These are phyloP conservation scores for Hanseniaspora opuntiae DNA, from an alignment of 805 yeast genomes.

Conservation along the genomic window DNA sequence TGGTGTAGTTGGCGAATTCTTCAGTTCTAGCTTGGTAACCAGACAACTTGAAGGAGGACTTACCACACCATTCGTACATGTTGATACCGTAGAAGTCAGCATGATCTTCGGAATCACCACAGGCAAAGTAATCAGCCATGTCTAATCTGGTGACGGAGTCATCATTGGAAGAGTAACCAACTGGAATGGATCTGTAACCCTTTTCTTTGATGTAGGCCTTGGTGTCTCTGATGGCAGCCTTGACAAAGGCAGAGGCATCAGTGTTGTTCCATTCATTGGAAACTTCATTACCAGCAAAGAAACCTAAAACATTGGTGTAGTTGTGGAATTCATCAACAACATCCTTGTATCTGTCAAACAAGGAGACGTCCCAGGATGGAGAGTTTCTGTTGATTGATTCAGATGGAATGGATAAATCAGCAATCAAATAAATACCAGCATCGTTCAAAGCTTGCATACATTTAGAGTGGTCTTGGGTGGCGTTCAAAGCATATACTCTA, in stretches of 20 bases:
- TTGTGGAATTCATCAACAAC: constrained; percentile 57
- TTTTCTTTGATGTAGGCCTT: constrained; percentile 49
- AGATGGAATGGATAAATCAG: constrained; percentile 61
- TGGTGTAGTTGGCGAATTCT: constrained; percentile 49
- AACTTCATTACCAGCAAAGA: constrained; percentile 80
- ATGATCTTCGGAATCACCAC: constrained; percentile 50
- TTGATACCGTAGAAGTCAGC: constrained; percentile 81
- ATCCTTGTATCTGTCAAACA: constrained; percentile 52
- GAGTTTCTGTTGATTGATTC: constrained; percentile 45
- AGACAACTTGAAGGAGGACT: constrained; percentile 40
- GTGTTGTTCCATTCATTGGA: constrained; percentile 54
- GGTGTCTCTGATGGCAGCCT: constrained; percentile 70
- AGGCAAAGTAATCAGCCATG: constrained; percentile 62
- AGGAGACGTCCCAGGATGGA: constrained; percentile 52
- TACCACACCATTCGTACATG: constrained; percentile 84
- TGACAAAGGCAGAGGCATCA: constrained; percentile 66
- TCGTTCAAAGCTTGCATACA: constrained; percentile 56
- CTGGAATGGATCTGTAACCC: constrained; percentile 58
- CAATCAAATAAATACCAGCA: constrained; percentile 70
- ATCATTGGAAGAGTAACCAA: constrained; percentile 74
- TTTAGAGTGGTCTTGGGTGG: constrained; percentile 46
- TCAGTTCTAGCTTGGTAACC: constrained; percentile 56
- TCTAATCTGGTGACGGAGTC: constrained; percentile 51
- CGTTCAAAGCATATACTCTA: constrained; percentile 63
- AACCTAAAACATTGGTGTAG: constrained; percentile 64